Base-by-base conservation (phyloP, 2,329 filamentous ascomycete species). In the Aspergillus uvarum region DNA sequence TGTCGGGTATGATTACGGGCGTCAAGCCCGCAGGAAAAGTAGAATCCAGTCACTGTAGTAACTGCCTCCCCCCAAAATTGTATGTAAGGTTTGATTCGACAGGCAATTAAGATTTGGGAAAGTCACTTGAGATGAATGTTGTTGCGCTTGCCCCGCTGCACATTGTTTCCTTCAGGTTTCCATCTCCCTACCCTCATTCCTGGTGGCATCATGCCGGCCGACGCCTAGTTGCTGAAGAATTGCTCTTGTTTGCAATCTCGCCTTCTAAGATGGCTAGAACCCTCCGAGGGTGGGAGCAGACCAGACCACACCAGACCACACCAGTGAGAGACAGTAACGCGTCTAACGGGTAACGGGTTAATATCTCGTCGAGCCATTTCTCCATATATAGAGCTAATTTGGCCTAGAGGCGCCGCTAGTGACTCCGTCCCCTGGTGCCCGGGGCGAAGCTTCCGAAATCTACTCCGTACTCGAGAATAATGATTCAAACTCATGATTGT, bases 361-460 rank as follows among this genome's bases (percentile, higher is more conserved):
- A n/a, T 44, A 44, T 44, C 16, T 16, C 16, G 38, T 19, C 14
- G 48, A 29, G 22, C 48, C 48, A 29, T 22, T 29, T 50, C 48
- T 50, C 48, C 48, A 44, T 44, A 5, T 42, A 19, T 44, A 44
- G 38, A 44, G 38, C 38, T 19, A 19, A 44, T 44, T 19, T 44
- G 16, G 32, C n/a, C 38, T 59, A 59, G 60, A 51, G 56, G 51
- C 31, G 56, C 56, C 59, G 54, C 61, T 61, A 63, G 56, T 38
- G 49, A 57, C 56, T 57, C 55, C 54, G 54, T 44, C 38, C 26
- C 38, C 38, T 44, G 47, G 57, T 58, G 56, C 48, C 52, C 38
- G 58, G 55, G 58, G 55, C 58, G 52, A 60, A 44, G 38, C 14
- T 56, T 56, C 58, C 55, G 51, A 59, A 44, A 16, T 44, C 16